A percentile compares a stretch with the other conserved stretches of the same genome.
These are phyloP conservation scores for Thalia dealbata DNA, from an alignment of 176 grass and related monocot genomes.

Conservation along the genomic window DNA sequence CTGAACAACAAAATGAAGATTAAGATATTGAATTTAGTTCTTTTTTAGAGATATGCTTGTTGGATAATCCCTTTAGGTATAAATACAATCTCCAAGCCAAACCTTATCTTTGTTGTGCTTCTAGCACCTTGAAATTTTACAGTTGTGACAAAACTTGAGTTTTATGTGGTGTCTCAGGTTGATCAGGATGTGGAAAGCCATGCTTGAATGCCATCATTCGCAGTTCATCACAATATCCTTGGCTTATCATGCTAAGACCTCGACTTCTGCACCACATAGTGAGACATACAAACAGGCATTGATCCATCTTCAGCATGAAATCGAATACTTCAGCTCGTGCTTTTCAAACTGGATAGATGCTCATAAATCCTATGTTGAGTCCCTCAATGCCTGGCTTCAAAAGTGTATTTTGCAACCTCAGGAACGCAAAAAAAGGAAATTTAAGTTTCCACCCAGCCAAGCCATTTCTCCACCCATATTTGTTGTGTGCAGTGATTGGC, in stretches of 20 bases:
- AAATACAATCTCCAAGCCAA: background rate
- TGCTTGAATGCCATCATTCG: conserved; percentile 91
- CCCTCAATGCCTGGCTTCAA: conserved; percentile 75
- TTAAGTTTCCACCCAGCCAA: conserved; percentile 59
- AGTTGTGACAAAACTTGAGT: background rate
- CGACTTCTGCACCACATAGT: conserved; percentile 20
- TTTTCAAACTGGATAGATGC: conserved; percentile 55
- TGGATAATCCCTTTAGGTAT: no score
- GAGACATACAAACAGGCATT: conserved; percentile 41
- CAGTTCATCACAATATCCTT: conserved; percentile 95
- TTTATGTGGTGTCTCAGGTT: conserved; percentile 31
- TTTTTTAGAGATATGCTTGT: no score
- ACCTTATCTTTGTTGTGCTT: background rate
- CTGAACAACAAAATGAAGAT: conserved; percentile 1
- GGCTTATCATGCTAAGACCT: conserved; percentile 64
- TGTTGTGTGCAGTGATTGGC: conserved; percentile 59
- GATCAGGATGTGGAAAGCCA: conserved; percentile 91
- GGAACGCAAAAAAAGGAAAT: conserved; percentile 32
- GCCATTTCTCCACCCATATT: conserved; percentile 90
- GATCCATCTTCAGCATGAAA: conserved; percentile 45
- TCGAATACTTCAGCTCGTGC: conserved; percentile 50
- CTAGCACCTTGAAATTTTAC: background rate
- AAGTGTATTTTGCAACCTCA: conserved; percentile 77
- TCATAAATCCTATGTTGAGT: conserved; percentile 40
- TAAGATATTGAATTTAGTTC: background rate